These are phyloP conservation scores for Chrysosporium keratinophilum DNA, from an alignment of 2,329 filamentous ascomycete genomes.

Conservation along the genomic window DNA sequence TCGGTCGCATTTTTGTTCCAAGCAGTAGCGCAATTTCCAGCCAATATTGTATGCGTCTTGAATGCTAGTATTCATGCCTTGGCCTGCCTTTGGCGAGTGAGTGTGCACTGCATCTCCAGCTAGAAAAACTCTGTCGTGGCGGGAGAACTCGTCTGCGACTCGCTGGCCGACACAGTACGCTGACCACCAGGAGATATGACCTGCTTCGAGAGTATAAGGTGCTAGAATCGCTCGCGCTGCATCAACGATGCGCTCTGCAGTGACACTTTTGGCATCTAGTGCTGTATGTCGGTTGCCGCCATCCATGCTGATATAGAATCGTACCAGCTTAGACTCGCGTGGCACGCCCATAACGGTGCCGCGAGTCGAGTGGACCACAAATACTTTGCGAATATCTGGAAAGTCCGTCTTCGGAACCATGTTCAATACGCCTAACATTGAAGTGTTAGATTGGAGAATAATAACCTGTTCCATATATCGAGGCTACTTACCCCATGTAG, in stretches of 20 bases:
- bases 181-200: conserved; percentile 49
- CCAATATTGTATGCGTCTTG: conserved; percentile 39
- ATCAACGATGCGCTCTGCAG: conserved; percentile 51
- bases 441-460: conserved; percentile 36
- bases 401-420: conserved; percentile 62
- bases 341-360: conserved; percentile 74
- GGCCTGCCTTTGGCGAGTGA: conserved; percentile 60
- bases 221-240: conserved; percentile 54
- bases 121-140: conserved; percentile 61
- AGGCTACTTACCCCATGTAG: conserved; percentile 51
- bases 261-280: conserved; percentile 27
- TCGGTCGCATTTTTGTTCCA: conserved; percentile 26
- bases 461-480: too few relatives aligned
- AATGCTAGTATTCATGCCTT: conserved; percentile 63
- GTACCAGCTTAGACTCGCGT: conserved; percentile 49
- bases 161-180: conserved; percentile 59
- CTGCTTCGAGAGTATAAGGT: conserved; percentile 47
- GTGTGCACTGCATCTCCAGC: conserved; percentile 60
- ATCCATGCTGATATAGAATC: conserved; percentile 56
- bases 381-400: conserved; percentile 70
- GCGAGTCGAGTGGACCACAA: conserved; percentile 58
- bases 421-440: conserved; percentile 54
- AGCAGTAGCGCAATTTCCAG: conserved; percentile 31
- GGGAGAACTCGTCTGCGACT: conserved; percentile 48
- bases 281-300: conserved; percentile 16